phyloP scores from a whole-genome alignment of 176 grass and related monocot species.

The Oryza officinalis region DNA sequence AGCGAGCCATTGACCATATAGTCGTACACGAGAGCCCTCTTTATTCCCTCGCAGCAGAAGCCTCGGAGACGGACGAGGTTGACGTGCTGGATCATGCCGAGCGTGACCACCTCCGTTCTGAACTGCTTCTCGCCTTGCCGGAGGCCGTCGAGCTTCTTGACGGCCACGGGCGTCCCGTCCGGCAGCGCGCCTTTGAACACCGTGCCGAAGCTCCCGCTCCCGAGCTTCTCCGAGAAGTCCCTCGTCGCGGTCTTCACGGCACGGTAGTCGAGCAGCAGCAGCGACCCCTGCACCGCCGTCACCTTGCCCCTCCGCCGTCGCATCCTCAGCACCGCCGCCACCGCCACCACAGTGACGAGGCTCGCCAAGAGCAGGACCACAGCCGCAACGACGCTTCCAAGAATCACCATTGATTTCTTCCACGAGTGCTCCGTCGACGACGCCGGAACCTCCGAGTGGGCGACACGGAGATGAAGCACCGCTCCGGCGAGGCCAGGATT shows the following conservation, averaged over 20 bases:
- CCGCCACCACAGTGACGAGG: slow-evolving; percentile 6
- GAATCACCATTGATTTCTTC: slow-evolving; percentile 46
- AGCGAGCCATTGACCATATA: slow-evolving; percentile 57
- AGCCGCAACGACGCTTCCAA: background rate
- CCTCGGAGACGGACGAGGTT: slow-evolving; percentile 50
- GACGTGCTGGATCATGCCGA: slow-evolving; percentile 49
- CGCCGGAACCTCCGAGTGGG: slow-evolving; percentile 37
- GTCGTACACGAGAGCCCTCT: slow-evolving; percentile 51
- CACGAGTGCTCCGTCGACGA: slow-evolving; percentile 16
- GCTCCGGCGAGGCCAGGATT: background rate
- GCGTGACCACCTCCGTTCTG: slow-evolving; percentile 47
- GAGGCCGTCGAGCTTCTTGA: slow-evolving; percentile 48
- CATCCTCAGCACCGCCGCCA: slow-evolving; percentile 28
- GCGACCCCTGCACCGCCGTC: slow-evolving; percentile 42
- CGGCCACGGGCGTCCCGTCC: slow-evolving; percentile 40
- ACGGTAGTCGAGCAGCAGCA: slow-evolving; percentile 49
- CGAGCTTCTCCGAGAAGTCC: slow-evolving; percentile 51
- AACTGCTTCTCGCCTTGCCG: slow-evolving; percentile 59
- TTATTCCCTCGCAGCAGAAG: slow-evolving; percentile 54
- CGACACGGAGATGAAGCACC: slow-evolving; percentile 43
- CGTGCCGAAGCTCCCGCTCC: slow-evolving; percentile 48
- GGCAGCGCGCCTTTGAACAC: slow-evolving; percentile 42
- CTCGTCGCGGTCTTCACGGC: slow-evolving; percentile 40
- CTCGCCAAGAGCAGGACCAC: slow-evolving; percentile 39
- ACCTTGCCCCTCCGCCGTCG: slow-evolving; percentile 42